Conservation (phyloP, 768 basidiomycete species). For the Suillus brevipes region DNA sequence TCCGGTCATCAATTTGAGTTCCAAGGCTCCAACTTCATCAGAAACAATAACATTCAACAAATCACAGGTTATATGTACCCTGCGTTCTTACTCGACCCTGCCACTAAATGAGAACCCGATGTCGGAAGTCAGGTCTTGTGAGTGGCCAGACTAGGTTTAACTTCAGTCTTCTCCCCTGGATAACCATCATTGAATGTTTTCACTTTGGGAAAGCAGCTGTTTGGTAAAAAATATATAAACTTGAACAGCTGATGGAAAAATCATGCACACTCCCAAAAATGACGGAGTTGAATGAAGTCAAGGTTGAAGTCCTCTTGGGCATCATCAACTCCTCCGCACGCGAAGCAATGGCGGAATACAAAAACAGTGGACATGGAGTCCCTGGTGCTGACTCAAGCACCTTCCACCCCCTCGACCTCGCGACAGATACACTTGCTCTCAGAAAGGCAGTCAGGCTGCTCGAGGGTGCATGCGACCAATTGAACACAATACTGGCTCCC, state of each 20-base stretch:
- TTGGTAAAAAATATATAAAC: background rate
- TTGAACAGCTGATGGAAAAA: background rate
- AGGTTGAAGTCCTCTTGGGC: slow-evolving; percentile 31
- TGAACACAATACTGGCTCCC: slow-evolving; percentile 26
- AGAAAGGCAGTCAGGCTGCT: slow-evolving; percentile 28
- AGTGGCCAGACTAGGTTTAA: no score
- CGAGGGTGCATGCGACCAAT: slow-evolving; percentile 27
- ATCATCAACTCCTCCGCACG: slow-evolving; percentile 32
- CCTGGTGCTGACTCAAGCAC: slow-evolving; percentile 25
- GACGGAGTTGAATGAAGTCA: slow-evolving; percentile 16
- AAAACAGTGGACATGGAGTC: slow-evolving; percentile 23
- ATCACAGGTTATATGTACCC: no score
- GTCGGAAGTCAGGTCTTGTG: no score
- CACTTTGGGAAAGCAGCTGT: no score
- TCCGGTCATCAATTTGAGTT: no score
- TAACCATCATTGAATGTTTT: no score
- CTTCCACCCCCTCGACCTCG: slow-evolving; percentile 25
- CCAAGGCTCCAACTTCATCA: no score
- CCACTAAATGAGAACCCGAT: no score
- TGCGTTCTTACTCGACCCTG: no score
- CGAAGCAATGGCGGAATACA: slow-evolving; percentile 28
- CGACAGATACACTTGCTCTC: slow-evolving; percentile 18
- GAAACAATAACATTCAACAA: no score
- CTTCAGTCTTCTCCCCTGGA: no score
- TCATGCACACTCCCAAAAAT: background rate